Conservation (phyloP, 805 yeast species). For the Hanseniaspora vineae region DNA sequence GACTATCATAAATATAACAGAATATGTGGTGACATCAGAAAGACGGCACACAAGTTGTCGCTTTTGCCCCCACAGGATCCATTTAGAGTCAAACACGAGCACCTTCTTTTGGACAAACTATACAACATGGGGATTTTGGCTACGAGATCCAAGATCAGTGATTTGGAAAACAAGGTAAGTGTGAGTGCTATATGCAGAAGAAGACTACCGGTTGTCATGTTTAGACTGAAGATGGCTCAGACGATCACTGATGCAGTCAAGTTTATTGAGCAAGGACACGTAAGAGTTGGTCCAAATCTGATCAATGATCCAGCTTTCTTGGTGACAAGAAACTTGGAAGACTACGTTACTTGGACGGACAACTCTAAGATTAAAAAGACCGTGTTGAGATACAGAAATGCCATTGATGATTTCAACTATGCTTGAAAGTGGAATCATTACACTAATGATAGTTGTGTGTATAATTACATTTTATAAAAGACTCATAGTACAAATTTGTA, state of each 20-base stretch:
- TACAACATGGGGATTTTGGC: conserved; percentile 80
- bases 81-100: conserved; percentile 77
- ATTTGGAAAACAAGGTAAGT: conserved; percentile 79
- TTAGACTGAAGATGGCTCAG: conserved; percentile 87
- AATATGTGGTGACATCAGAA: conserved; percentile 83
- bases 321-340: conserved; percentile 90
- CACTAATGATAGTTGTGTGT: too few species aligned
- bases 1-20: conserved; percentile 91
- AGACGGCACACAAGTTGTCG: conserved; percentile 75
- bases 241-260: conserved; percentile 79
- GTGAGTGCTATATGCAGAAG: conserved; percentile 90
- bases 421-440: conserved; percentile 24
- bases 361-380: conserved; percentile 84
- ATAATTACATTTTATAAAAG: too few species aligned
- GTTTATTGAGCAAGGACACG: conserved; percentile 93
- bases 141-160: conserved; percentile 81
- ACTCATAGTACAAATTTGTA: too few species aligned
- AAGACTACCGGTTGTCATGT: conserved; percentile 89
- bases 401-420: conserved; percentile 45
- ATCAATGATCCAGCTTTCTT: conserved; percentile 92
- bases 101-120: conserved; percentile 72
- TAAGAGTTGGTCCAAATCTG: conserved; percentile 91
- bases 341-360: conserved; percentile 97
- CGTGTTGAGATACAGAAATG: conserved; percentile 75
- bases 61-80: conserved; percentile 81